phyloP scores from a whole-genome alignment of 2,329 filamentous ascomycete genomes.

The Neofusicoccum kwambonambiense region DNA sequence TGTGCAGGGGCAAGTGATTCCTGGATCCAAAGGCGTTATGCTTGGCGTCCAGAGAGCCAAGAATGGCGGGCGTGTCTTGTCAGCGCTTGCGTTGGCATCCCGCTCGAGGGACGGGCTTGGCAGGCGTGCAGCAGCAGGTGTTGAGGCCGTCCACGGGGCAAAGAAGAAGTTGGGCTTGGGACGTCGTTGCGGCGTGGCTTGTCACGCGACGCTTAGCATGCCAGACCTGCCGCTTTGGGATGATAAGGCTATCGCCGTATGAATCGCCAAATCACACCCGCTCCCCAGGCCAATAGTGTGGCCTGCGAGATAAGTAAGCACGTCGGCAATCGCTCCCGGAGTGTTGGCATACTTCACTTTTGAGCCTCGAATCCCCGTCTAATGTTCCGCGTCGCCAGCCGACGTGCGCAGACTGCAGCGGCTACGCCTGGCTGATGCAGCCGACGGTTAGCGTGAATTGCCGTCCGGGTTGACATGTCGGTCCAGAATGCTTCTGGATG shows the following conservation, averaged over 20 bases:
- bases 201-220: constrained; percentile 5
- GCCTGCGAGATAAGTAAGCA: constrained; percentile 2
- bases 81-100: not conserved
- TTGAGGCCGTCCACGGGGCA: not conserved
- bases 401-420: no score
- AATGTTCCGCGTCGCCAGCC: not conserved
- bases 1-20: not conserved
- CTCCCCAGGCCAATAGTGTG: not conserved
- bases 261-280: not conserved
- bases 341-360: not conserved
- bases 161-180: not conserved
- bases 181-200: not conserved
- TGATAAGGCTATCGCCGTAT: constrained; percentile 1
- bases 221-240: constrained; percentile 7
- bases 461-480: no score
- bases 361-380: not conserved
- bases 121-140: not conserved
- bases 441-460: no score
- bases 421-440: no score
- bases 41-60: not conserved
- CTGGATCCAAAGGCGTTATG: not conserved
- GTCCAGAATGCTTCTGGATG: no score
- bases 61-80: not conserved
- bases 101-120: not conserved
- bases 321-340: not conserved